Evolutionary conservation across 495 filamentous ascomycete species (phyloP), one percentile per base, ranked within the genome.

Genomic region (Aspergillus carlsbadensis): DNA sequence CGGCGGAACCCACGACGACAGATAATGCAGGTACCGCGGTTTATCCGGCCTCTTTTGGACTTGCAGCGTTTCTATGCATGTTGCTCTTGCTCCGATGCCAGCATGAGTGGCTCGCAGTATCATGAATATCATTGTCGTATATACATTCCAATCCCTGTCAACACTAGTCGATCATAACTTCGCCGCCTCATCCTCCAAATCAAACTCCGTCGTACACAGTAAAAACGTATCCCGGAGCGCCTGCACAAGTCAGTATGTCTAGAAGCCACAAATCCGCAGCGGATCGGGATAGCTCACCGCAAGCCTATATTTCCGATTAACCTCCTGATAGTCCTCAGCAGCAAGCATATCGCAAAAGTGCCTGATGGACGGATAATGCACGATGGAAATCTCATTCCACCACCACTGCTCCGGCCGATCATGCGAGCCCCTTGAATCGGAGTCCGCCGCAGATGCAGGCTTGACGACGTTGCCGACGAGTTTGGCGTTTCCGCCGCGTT

Each of bases 311-410:
- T 69, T 72, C 59, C 76, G 70, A 72, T 87, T 87, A 10, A 81
- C 81, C 15, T 72, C 75, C 70, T 88, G 85, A 68, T 87, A 87
- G 65, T 87, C 84, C 54, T 77, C 74, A 29, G 77, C 77, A 10
- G 68, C 80, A n/a, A 83, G 61, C 84, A 87, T 88, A 63, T 84
- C 81, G 53, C 77, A 80, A 62, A 87, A 87, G 66, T 88, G 84
- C 40, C 60, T 51, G 35, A 87, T 76, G 41, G 76, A 83, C 8
- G 85, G 84, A 68, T 87, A 87, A 73, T 87, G 84, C 62, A 85
- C 85, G 43, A 87, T 68, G 6, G 84, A 84, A 44, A 86, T 70
- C 69, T 86, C 75, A 76, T 83, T 78, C 70, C 72, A 75, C 78
- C 79, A 80, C 11, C 70, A 70, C 48, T 65, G 45, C 34, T 56